Base-by-base conservation (phyloP, 768 basidiomycete genomes). In the Mrakia gelida region DNA sequence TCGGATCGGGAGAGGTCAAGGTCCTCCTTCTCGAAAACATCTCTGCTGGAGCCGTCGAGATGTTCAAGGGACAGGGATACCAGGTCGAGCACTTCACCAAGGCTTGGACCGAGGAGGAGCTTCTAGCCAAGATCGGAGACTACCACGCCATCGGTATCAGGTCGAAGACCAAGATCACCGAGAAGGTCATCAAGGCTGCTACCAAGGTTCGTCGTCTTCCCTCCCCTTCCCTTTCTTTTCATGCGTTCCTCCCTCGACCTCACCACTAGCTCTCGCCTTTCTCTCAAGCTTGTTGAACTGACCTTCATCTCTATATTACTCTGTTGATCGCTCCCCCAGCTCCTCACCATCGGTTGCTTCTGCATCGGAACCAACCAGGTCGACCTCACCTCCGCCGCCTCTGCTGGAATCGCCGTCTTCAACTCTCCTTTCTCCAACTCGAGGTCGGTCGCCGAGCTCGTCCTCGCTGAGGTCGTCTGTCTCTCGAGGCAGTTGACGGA, bases 321-420 rank as follows among this genome's bases (percentile, higher is more conserved):
- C 21, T 34, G 1, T 30, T 65, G 63, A 28, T 26, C 13, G 3
- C 8, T 49, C 23, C 5, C 56, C 16, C 82, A 99, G 95, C 91
- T 99, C 67, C 88, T 98, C 18, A 93, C 91, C 82, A 94, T 98
- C 80, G 96, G 97, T 16, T 99, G 97, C 85, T 99, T 99, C 89
- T 99, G 97, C 86, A 99, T 99, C 80, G 97, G 97, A 72, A 95
- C 94, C 74, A 98, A 98, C 85, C 97, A 98, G 85, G 97, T 98
- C 80, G 95, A 98, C 83, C 90, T 99, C 67, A 79, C 83, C 71
- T 90, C 92, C 3, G 94, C 95, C 34, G 90, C 92, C 52, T 89
- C 89, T 75, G 90, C 92, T 73, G 97, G 97, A 78, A 92, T 99
- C 80, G 94, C 96, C 41, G 96, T 99, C 75, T 99, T 99, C 88